These are phyloP conservation scores for Hypoxylon crocopeplum DNA, from an alignment of 495 filamentous ascomycete genomes.

Conservation along the genomic window DNA sequence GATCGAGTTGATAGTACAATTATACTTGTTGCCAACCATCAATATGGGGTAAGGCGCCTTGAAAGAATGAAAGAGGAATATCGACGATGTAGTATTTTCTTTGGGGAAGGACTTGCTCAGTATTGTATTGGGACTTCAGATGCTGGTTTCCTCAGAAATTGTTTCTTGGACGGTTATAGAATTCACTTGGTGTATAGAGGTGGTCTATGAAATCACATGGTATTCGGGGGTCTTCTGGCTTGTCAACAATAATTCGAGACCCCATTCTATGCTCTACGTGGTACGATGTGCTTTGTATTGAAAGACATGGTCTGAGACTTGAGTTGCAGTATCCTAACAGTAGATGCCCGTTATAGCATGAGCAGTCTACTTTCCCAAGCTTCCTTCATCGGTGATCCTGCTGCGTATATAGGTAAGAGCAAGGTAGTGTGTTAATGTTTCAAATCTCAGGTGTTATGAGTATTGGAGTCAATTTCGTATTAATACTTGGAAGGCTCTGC, in stretches of 20 bases:
- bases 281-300: background rate
- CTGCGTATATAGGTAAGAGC: too few species aligned
- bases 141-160: constrained; percentile 14
- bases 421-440: too few species aligned
- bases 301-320: background rate
- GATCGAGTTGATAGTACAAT: constrained; percentile 14
- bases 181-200: constrained; percentile 23
- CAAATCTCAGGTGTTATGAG: too few species aligned
- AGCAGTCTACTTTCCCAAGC: too few species aligned
- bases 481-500: background rate
- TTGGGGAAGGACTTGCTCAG: constrained; percentile 16
- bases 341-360: background rate
- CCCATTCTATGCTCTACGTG: background rate
- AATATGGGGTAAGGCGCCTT: background rate
- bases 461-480: too few species aligned
- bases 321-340: too few species aligned
- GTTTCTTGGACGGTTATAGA: constrained; percentile 34
- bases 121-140: constrained; percentile 6
- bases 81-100: constrained; percentile 4
- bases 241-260: background rate
- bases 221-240: background rate
- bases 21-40: constrained; percentile 1
- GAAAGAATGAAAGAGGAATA: constrained; percentile 11
- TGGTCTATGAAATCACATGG: constrained; percentile 9
- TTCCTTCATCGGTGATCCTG: too few species aligned